A percentile compares a stretch with the other conserved stretches of the same genome.
Evolutionary conservation across 163 green algal genomes (phyloP).

Genomic region (Chlorella variabilis): DNA sequence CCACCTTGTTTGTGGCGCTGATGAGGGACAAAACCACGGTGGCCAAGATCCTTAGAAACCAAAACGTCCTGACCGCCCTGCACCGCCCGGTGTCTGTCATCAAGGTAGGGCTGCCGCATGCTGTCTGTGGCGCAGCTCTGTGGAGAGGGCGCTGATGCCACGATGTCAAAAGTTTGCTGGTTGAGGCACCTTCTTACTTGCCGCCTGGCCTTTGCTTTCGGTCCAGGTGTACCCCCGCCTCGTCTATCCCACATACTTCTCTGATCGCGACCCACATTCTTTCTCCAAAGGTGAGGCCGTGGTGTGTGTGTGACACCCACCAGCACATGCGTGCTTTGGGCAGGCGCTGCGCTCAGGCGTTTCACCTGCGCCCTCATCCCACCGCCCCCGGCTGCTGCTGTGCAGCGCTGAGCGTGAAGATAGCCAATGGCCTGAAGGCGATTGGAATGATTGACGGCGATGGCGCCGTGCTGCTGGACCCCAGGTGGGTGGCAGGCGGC

Average conservation of each 20-base stretch:
- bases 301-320: no score
- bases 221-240: conserved; percentile 8
- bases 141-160: no score
- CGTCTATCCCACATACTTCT: conserved; percentile 31
- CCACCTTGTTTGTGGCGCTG: conserved; percentile 16
- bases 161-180: no score
- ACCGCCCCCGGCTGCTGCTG: no score
- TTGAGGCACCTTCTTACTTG: background rate
- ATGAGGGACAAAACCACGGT: background rate
- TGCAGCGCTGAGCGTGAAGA: conserved; percentile 14
- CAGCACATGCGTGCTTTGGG: no score
- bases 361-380: no score
- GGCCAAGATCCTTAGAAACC: background rate
- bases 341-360: no score
- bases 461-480: conserved; percentile 2
- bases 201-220: no score
- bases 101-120: background rate
- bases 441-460: conserved; percentile 12
- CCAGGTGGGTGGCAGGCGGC: background rate
- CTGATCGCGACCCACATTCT: background rate
- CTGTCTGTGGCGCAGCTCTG: no score
- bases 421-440: background rate
- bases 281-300: background rate
- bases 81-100: background rate
- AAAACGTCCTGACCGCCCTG: background rate